A percentile compares a stretch with the other conserved stretches of the same genome.
Conservation (phyloP, 306 rosid species). For the Begonia fuchsioides region DNA sequence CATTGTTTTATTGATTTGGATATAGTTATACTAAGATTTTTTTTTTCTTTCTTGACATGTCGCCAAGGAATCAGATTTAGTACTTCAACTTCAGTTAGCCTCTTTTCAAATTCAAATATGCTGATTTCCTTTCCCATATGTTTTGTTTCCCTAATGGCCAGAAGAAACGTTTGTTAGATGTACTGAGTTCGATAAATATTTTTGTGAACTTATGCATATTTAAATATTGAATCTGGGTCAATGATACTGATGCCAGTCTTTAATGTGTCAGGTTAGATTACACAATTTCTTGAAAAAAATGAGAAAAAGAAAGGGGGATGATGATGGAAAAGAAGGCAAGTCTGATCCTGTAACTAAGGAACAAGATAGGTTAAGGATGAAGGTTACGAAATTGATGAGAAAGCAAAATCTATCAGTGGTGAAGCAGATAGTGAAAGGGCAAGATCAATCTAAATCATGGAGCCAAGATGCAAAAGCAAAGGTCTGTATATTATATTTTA, state of each 20-base stretch:
- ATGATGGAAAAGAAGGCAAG: conserved; percentile 15
- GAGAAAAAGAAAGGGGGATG: conserved; percentile 30
- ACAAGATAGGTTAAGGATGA: conserved; percentile 54
- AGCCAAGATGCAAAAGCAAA: conserved; percentile 45
- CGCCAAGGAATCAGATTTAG: too few species aligned
- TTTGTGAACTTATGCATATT: too few species aligned
- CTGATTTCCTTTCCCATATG: too few species aligned
- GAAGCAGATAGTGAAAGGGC: conserved; percentile 33
- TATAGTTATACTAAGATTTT: too few species aligned
- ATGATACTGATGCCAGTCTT: not conserved
- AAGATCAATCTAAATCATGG: conserved; percentile 57
- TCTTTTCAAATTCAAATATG: too few species aligned
- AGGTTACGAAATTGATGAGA: conserved; percentile 62
- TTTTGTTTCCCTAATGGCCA: too few species aligned
- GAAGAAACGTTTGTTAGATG: too few species aligned
- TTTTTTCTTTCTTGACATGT: too few species aligned
- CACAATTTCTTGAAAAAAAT: conserved; percentile 58
- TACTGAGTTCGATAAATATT: too few species aligned
- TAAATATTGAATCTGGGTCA: too few species aligned
- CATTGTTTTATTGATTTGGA: too few species aligned
- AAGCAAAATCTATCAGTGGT: conserved; percentile 51
- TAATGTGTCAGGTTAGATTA: conserved; percentile 59
- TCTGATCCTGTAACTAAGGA: conserved; percentile 21
- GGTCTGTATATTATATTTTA: conserved; percentile 29
- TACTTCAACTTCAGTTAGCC: too few species aligned